Evolutionary conservation across 768 basidiomycete species (phyloP).

Genomic region (Crepidotus variabilis): DNA sequence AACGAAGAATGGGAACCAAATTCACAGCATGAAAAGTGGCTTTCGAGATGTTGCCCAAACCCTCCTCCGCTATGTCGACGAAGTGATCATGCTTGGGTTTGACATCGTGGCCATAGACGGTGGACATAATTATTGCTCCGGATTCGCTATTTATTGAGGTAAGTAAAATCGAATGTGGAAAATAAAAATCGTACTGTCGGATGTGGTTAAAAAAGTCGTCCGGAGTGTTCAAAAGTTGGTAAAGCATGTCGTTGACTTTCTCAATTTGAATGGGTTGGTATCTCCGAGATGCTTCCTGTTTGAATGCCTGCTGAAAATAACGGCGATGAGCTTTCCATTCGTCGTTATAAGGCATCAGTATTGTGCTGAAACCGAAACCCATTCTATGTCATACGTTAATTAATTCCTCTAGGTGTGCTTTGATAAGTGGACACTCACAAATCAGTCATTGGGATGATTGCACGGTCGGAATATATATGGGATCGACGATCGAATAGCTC

Average conservation of each 20-base stretch:
- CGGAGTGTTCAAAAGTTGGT: conserved; percentile 33
- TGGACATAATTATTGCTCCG: conserved; percentile 2
- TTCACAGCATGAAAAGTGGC: conserved; percentile 30
- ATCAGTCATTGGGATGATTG: conserved; percentile 42
- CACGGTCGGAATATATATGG: conserved; percentile 50
- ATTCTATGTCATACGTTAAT: conserved; percentile 9
- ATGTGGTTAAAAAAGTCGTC: conserved; percentile 42
- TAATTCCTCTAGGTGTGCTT: neutral
- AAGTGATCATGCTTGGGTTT: conserved; percentile 30
- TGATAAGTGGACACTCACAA: conserved; percentile 5
- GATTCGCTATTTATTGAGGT: conserved; percentile 18
- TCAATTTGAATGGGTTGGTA: conserved; percentile 44
- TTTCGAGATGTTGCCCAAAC: conserved; percentile 21
- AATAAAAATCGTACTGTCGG: conserved; percentile 27
- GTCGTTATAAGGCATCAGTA: conserved; percentile 36
- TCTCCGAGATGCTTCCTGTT: conserved; percentile 30
- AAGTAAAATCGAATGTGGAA: conserved; percentile 9
- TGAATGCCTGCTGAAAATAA: conserved; percentile 49
- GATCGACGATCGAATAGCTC: conserved; percentile 56
- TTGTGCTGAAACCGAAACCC: conserved; percentile 37
- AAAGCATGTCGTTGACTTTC: conserved; percentile 39
- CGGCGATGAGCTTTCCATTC: conserved; percentile 46
- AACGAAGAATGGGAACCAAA: conserved; percentile 26
- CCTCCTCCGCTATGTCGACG: conserved; percentile 25
- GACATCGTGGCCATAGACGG: conserved; percentile 31